phyloP scores from a whole-genome alignment of 2,329 filamentous ascomycete species.

The Monosporascus sp. region DNA sequence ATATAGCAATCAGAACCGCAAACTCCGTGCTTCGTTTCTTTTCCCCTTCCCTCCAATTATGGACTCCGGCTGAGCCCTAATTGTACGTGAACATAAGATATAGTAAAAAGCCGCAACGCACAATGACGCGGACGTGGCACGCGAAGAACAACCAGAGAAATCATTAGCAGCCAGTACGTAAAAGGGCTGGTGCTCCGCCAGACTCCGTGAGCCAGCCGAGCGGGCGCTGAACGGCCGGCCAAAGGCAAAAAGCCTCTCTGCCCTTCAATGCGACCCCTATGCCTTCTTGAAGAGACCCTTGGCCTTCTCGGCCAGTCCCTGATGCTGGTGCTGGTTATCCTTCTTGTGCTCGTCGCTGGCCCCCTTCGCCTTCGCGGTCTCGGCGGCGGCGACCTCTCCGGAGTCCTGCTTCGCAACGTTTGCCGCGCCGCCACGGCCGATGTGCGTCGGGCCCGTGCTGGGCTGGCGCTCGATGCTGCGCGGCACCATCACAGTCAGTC shows the following conservation, averaged over 20 bases:
- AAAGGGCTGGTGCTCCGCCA: no score
- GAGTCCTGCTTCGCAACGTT: slow-evolving; percentile 56
- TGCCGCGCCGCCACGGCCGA: slow-evolving; percentile 70
- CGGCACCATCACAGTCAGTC: not conserved
- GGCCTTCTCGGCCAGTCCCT: slow-evolving; percentile 36
- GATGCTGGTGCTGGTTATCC: slow-evolving; percentile 16
- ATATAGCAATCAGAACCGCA: not conserved
- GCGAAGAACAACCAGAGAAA: no score
- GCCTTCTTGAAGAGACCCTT: slow-evolving; percentile 48
- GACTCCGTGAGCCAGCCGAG: no score
- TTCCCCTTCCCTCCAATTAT: slow-evolving; percentile 8
- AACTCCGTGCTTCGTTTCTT: slow-evolving; percentile 13
- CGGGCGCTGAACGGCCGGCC: no score
- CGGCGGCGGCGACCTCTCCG: slow-evolving; percentile 45
- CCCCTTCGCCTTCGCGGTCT: slow-evolving; percentile 53
- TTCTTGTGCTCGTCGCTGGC: slow-evolving; percentile 22
- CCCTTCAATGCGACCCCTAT: slow-evolving; percentile 18
- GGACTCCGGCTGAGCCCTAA: not conserved
- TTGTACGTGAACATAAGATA: no score
- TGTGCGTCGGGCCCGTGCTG: slow-evolving; percentile 57
- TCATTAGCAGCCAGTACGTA: no score
- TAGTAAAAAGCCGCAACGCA: no score
- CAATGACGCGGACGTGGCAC: no score
- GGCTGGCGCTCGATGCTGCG: slow-evolving; percentile 48
- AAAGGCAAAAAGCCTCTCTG: no score